Evolutionary conservation across 116 monocot genomes (phyloP), one percentile per base, ranked within the genome.

Genomic region (Phalaenopsis hybrid): DNA sequence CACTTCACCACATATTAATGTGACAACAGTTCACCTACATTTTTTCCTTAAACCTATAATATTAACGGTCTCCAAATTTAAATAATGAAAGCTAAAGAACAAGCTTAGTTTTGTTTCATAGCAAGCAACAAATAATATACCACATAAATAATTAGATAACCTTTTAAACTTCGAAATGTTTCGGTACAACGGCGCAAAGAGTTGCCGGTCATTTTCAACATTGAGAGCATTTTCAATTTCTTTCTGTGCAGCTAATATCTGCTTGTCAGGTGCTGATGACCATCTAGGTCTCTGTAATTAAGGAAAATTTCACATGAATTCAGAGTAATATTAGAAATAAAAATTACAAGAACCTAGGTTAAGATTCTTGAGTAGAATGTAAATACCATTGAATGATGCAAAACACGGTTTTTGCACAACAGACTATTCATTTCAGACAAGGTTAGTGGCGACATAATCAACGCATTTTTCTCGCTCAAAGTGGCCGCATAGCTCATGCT

Each of bases 81-180:
- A 41, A 41, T 41, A 41, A 41, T 89, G 73, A 15, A 33, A 21
- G 21, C 6, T 4, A n/a, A 61, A 4, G 1, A 61, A 61, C 16
- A 37, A 70, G 70, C 70, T 70, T 31, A 70, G 9, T 70, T 33
- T 70, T 13, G 33, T 33, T 70, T 13, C 16, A 70, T 37, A 70
- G 70, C 8, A 34, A 2, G 31, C 33, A 70, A 34, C 11, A 33
- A 69, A 89, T 65, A 70, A 0, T 1, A 34, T 34, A 13, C 33
- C 31, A 33, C 31, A 33, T 15, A 31, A 31, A 34, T 63, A 70
- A 18, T 8, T 44, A 7, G 12, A 31, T 45, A 74, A 89, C 91
- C 85, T 91, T 83, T 76, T 85, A 86, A 91, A 91, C 72, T 63
- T 89, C 68, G 89, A 90, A 37, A 86, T 74, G 33, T 88, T 87